Evolutionary conservation across 768 basidiomycete species (phyloP), one percentile per base, ranked within the genome.

Genomic region (Boletus rubroflammeus): DNA sequence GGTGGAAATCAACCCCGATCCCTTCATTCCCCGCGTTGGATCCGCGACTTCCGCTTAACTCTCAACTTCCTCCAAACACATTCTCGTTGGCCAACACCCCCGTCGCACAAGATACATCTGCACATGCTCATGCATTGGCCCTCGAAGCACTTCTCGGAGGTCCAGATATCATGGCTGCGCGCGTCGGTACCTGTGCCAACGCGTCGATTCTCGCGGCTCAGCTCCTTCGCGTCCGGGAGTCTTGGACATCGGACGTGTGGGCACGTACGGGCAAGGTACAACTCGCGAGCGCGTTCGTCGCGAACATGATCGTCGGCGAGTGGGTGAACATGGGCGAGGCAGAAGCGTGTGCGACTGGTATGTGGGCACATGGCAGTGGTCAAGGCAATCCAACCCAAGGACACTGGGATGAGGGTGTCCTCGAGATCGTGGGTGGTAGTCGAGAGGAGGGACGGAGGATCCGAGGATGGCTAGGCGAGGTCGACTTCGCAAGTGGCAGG

Each of bases 1-100:
- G 89, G 88, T 92, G 90, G 88, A 90, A 89, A 72, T 84, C 87
- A 1, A 86, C 84, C 8, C 80, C 88, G 10, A 79, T 88, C 13
- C 83, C 85, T 14, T 84, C 83, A 8, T 76, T 93, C 50, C 86
- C 87, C 23, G 79, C 83, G 17, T 75, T 92, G 47, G 87, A 90
- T 63, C 82, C 89, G 3, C 80, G 82, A 58, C 68, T 82, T n/a
- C 82, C 86, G 0, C 71, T 92, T 7, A 81, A 87, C 61, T 72
- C 80, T 1, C 89, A 90, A 62, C 85, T 92, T 53, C 78, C 81
- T 1, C 72, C 85, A 0, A 81, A 81, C 23, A 78, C 80, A 0
- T 89, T 91, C 63, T 84, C 87, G 10, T 68, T 91, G 2, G 81
- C 86, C 11, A 89, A 88, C 59, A 83, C 85, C 13, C 88, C 88